Evolutionary conservation across 495 filamentous ascomycete genomes (phyloP), one percentile per base, ranked within the genome.

Genomic region (Penicillium cosmopolitanum): DNA sequence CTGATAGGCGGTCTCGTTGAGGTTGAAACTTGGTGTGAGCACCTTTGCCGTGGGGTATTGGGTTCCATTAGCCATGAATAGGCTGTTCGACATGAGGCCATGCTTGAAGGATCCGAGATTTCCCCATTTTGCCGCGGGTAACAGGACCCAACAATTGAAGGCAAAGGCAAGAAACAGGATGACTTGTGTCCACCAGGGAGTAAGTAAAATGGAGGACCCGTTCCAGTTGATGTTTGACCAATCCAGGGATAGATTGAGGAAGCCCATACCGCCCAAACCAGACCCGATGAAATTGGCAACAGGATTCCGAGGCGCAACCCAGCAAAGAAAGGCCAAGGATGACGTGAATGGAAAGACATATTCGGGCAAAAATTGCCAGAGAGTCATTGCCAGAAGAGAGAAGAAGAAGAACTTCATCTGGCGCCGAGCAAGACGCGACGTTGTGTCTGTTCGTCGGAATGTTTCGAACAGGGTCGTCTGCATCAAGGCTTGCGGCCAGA

Each of bases 341-440:
- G 76, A 79, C 12, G 81, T 66, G 56, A 85, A 80, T 0, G 82
- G 82, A 58, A 86, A 86, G 13, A 80, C 75, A 47, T 80, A 85
- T 58, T 86, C 82, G 4, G 82, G 83, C 2, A 86, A 69, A 56
- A 86, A 86, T 53, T 86, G 82, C 83, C 83, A 86, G 2, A 84
- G 57, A 1, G 77, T 81, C 64, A 82, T 74, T 10, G 75, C 82
- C 1, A 78, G 47, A 11, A 86, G 69, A 2, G 76, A 71, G 28
- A 76, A 67, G 65, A 82, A 85, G 68, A 86, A 86, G 0, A 84
- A 72, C 50, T 76, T 74, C 68, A 81, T 82, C 61, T 85, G 82
- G 44, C 80, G 80, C 35, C 76, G 69, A 9, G 81, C 79, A 3
- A 78, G 66, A 15, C 77, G 73, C 11, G 78, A 79, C 2, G 81